Percentiles rank a stretch among this genome's conserved stretches.
Conservation (phyloP, 495 filamentous ascomycete genomes). For the Podospora fimiseda region DNA sequence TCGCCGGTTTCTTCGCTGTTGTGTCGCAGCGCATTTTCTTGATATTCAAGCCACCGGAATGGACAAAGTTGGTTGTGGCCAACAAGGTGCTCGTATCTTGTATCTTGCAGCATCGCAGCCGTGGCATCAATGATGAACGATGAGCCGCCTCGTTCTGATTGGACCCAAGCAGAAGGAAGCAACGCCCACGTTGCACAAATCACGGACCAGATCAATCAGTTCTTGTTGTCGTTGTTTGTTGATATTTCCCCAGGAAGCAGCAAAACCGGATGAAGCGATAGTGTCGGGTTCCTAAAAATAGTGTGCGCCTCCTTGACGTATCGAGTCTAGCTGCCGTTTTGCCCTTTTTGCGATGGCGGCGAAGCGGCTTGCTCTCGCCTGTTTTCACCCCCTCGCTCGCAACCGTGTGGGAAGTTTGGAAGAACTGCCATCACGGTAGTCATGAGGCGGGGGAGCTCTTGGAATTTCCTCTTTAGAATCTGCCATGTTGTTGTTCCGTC, state of each 20-base stretch:
- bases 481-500: conserved; percentile 1
- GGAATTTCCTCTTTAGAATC: neutral
- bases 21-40: neutral
- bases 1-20: neutral
- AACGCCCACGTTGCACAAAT: conserved; percentile 7
- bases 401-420: conserved; percentile 1
- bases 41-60: neutral
- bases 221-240: neutral
- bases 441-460: neutral
- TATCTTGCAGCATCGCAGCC: neutral
- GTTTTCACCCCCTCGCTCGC: neutral
- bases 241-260: neutral
- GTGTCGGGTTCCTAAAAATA: conserved; percentile 17
- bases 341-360: conserved; percentile 6
- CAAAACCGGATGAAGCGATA: neutral
- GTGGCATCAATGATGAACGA: conserved; percentile 1
- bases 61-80: neutral
- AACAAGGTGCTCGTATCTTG: neutral
- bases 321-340: conserved; percentile 17
- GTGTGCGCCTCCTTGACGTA: conserved; percentile 10
- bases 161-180: conserved; percentile 8
- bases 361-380: conserved; percentile 10
- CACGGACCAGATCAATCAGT: conserved; percentile 16
- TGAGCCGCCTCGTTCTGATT: conserved; percentile 8
- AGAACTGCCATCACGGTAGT: neutral